Evolutionary conservation across 2,329 filamentous ascomycete genomes (phyloP), one percentile per base, ranked within the genome.

Genomic region (Talaromyces marneffei): DNA sequence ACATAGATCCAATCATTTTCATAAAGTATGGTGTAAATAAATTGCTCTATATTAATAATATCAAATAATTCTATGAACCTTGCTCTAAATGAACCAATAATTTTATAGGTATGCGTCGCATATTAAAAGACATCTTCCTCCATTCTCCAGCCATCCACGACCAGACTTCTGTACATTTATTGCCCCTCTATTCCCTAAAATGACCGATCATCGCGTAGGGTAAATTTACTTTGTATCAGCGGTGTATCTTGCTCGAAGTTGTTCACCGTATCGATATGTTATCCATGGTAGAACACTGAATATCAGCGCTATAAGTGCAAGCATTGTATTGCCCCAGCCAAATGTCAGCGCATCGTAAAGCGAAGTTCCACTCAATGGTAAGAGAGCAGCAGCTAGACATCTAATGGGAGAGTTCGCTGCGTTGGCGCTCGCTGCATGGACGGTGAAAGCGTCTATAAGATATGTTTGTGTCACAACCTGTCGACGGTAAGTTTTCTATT

Each of bases 401-500:
- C 55, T 39, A 6, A 57, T n/a, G 18, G 27, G 20, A 8, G 39
- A 29, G 3, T 35, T 48, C 2, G 55, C 55, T 7, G 53, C 53
- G 7, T 16, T 56, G 18, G 35, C 53, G 7, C 53, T 56, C 2
- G 53, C 53, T 39, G 53, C 53, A 42, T 56, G 20, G 12, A 27
- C 20, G 2, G 53, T 56, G n/a, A 40, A 56, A 6, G 53, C 53
- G 12, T 56, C 53, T n/a, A 56, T 39, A 12, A 55, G 31, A 25
- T 55, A 55, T 8, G 53, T 55, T 37, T 55, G 53, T 23, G 33
- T 25, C 12, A 50, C 44, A n/a, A 37, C 53, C 20, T 39, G 29
- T 53, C 20, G 31, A 68, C 65, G 20, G 63, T 65, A 82, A 79
- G 54, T 70, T 12, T 10, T 20, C 40, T 7, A 23, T 44, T 20